Evolutionary conservation across 768 basidiomycete species (phyloP), one percentile per base, ranked within the genome.

Genomic region (Clavaria fumosa): DNA sequence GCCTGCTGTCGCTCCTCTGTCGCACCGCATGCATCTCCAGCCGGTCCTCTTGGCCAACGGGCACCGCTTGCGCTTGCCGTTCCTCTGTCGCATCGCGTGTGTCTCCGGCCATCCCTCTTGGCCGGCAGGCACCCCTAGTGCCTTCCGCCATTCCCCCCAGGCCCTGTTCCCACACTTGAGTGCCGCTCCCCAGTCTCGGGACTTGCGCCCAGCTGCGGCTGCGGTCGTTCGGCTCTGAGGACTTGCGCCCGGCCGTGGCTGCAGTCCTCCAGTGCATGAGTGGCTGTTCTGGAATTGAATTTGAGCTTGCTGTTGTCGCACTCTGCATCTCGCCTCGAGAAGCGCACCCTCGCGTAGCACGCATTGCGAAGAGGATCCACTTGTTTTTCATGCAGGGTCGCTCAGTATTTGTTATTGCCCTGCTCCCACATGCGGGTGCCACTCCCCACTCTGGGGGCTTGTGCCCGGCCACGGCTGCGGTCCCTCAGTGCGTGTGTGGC

Each of bases 231-330:
- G n/a, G n/a, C n/a, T n/a, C n/a, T 23, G 15, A 34, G 35, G 38
- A 11, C 65, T 64, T 30, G 72, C 54, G 47, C 72, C 75, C 15
- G 75, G 59, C 21, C 81, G 69, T 5, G 69, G 60, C 1, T 79
- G 70, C 6, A 78, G n/a, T n/a, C n/a, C 78, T 7, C 79, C 44
- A 22, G 62, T 72, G 23, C 79, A 69, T 6, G 72, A 63, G 11
- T 62, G 67, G 44, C 66, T 72, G 50, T 82, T 81, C 36, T 72
- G 72, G 42, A 80, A 67, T 4, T 79, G 81, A 22, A 55, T 58
- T 0, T 59, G 56, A 0, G 82, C 82, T 43, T 77, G 69, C 3
- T 54, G 50, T 46, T 77, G 70, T 82, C 82, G 85, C 45, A 62
- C 57, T 35, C 67, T 64, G 11, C 82, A 72, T 42, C 83, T 69